These are phyloP conservation scores for Saccharomycopsis amapae DNA, from an alignment of 805 yeast species.

Conservation along the genomic window DNA sequence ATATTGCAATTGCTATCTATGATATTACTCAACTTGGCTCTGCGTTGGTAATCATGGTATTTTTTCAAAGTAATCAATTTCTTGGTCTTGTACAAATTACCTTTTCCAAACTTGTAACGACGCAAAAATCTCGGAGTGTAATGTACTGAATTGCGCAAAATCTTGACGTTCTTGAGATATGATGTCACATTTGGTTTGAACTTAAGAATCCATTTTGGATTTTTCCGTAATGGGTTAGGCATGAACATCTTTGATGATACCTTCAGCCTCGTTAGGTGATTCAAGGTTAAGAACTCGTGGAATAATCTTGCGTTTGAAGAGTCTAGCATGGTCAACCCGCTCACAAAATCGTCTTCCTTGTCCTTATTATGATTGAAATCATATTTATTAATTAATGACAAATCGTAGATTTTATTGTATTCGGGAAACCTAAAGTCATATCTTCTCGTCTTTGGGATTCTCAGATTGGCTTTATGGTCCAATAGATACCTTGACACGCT, in stretches of 20 bases:
- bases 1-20: conserved; percentile 2
- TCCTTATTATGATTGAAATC: conserved; percentile 6
- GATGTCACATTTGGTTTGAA: not conserved
- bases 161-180: no score
- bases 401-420: conserved; percentile 5
- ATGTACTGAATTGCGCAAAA: not conserved
- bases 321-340: not conserved
- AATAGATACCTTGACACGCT: not conserved
- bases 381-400: conserved; percentile 5
- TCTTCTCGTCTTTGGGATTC: conserved; percentile 3
- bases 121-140: no score
- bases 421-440: conserved; percentile 10
- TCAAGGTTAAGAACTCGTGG: not conserved
- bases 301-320: not conserved
- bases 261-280: not conserved
- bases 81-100: not conserved
- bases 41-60: not conserved
- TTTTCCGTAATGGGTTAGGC: not conserved
- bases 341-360: not conserved
- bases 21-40: not conserved
- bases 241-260: not conserved
- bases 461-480: not conserved
- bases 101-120: no score
- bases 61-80: not conserved
- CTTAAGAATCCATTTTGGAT: not conserved